These are phyloP conservation scores for Penicillium sp. DNA, from an alignment of 2,329 filamentous ascomycete species.

Conservation along the genomic window DNA sequence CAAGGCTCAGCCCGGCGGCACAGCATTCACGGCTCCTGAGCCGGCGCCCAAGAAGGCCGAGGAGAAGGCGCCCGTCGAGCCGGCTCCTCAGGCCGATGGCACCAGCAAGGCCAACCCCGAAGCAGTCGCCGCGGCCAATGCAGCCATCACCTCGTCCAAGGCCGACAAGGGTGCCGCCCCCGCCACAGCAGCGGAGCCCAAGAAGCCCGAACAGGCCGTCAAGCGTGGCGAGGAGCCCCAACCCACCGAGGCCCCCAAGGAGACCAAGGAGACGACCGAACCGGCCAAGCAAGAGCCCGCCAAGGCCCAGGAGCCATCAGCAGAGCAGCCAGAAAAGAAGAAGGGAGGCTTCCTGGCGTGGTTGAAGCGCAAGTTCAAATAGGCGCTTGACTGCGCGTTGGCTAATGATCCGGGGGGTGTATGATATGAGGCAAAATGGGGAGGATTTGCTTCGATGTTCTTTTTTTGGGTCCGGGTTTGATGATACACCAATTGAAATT, in stretches of 20 bases:
- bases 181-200: constrained; percentile 10
- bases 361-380: constrained; percentile 19
- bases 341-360: constrained; percentile 21
- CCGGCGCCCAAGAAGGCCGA: constrained; percentile 13
- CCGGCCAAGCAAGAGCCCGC: constrained; percentile 2
- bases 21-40: constrained; percentile 18
- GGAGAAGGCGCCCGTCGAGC: constrained; percentile 9
- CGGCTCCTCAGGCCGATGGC: constrained; percentile 1
- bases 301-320: constrained; percentile 1
- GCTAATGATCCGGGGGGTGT: constrained; percentile 7
- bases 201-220: constrained; percentile 21
- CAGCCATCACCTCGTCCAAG: constrained; percentile 19
- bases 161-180: constrained; percentile 15
- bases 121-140: constrained; percentile 18
- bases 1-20: constrained; percentile 20
- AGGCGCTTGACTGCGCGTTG: constrained; percentile 1
- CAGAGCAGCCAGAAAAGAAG: constrained; percentile 39
- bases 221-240: constrained; percentile 23
- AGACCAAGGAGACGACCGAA: constrained; percentile 2
- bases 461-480: constrained; percentile 7
- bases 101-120: constrained; percentile 15
- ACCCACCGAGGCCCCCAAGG: constrained; percentile 6
- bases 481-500: constrained; percentile 22
- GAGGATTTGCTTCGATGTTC: constrained; percentile 3
- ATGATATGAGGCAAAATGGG: constrained; percentile 12